phyloP scores from a whole-genome alignment of 108 stramenopile genomes.

The Cyclostephanos tholiformis region DNA sequence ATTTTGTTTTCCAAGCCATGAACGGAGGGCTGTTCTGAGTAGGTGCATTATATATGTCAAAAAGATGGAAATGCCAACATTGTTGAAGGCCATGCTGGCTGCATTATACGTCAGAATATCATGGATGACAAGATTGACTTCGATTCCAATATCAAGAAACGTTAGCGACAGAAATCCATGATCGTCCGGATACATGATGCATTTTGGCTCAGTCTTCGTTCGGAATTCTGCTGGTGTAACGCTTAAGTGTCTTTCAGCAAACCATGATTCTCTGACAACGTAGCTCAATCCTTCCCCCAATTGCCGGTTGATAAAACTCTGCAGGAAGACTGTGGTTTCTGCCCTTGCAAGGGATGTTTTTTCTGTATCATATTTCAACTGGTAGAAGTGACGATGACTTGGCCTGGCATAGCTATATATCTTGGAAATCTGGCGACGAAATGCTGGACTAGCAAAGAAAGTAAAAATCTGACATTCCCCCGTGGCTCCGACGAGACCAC shows the following conservation, averaged over 20 bases:
- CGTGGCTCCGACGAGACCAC: conserved; percentile 59
- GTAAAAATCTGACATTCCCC: conserved; percentile 49
- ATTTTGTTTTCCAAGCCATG: conserved; percentile 56
- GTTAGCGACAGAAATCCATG: conserved; percentile 51
- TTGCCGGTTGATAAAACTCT: conserved; percentile 38
- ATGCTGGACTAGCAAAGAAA: conserved; percentile 38
- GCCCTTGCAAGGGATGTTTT: conserved; percentile 20
- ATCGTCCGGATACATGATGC: conserved; percentile 70
- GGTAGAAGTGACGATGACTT: conserved; percentile 7
- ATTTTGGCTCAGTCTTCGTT: conserved; percentile 39
- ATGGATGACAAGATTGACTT: conserved; percentile 64
- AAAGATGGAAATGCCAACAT: conserved; percentile 53
- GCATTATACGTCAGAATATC: conserved; percentile 68
- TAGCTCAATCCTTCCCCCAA: conserved; percentile 25
- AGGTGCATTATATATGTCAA: conserved; percentile 61
- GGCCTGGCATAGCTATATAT: conserved; percentile 36
- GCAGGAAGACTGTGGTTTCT: conserved; percentile 25
- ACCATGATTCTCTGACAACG: conserved; percentile 31
- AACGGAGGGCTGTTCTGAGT: conserved; percentile 26
- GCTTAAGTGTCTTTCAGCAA: conserved; percentile 39
- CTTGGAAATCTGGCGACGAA: conserved; percentile 45
- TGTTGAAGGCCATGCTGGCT: conserved; percentile 59
- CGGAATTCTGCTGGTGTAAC: conserved; percentile 50
- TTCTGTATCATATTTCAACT: conserved; percentile 2
- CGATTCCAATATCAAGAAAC: conserved; percentile 70